Evolutionary conservation across 108 stramenopile genomes (phyloP), one percentile per base, ranked within the genome.

Genomic region (Chaetoceros muelleri): DNA sequence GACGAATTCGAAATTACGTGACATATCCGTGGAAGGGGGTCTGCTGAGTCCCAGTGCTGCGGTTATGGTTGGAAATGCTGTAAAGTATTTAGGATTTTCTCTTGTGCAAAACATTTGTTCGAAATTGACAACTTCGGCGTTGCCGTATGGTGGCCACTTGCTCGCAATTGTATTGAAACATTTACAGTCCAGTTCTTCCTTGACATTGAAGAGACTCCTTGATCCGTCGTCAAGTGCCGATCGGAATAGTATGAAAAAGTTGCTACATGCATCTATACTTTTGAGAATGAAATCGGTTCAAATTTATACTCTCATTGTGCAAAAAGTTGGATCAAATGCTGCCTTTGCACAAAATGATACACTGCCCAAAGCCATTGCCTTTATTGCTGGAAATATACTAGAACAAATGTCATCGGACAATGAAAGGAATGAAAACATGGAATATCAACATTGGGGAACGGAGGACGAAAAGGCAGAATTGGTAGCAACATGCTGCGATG

Each of bases 1-100:
- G n/a, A 49, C 48, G 7, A 49, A 49, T 16, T 49, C 48, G 18
- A 49, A 49, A 18, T n/a, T 49, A 7, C 48, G 48, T 7, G 48
- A 49, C n/a, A n/a, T 49, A 23, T 49, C 48, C 13, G 23, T 49
- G 3, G 48, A 49, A 24, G 23, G 23, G 7, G 48, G 48, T 49
- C 7, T 49, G 22, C n/a, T 49, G 18, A 49, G 48, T 49, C 13
- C 48, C 7, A 16, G 13, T 24, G 7, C 48, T 7, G 48, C 48
- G 7, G 23, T 49, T 7, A 5, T 24, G 18, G 48, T 49, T 24
- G 48, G 13, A 49, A 49, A 49, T n/a, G 18, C 13, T 24, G 48
- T 49, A 7, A 49, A 49, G n/a, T 21, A 24, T 24, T 21, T 23
- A 23, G 48, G 48, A 49, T 49, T 49, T 23, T 7, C 19, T 24